Evolutionary conservation across 768 basidiomycete genomes (phyloP).

Genomic region (Leccinum variicolor): DNA sequence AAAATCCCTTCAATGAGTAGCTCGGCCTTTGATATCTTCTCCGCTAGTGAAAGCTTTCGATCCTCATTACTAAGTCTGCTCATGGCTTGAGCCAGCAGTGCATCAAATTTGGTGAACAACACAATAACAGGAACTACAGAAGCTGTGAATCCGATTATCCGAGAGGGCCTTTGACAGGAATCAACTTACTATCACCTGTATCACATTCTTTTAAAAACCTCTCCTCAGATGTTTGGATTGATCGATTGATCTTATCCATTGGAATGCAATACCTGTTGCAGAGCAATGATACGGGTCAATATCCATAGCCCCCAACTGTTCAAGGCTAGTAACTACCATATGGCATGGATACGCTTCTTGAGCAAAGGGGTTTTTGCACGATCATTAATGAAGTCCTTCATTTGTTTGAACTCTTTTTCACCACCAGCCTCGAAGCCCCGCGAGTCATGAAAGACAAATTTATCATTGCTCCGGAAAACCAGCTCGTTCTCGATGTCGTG

Average conservation of each 20-base stretch:
- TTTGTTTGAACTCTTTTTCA: not conserved
- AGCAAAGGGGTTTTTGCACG: not conserved
- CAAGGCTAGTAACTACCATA: not conserved
- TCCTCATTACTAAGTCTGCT: not conserved
- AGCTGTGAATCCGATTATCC: not conserved
- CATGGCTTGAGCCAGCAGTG: not conserved
- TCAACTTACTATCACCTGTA: not conserved
- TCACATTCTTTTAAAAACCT: not conserved
- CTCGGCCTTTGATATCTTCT: not conserved
- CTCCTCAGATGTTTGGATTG: not conserved
- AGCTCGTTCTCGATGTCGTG: not conserved
- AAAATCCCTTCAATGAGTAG: not conserved
- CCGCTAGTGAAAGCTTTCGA: not conserved
- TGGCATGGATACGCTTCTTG: not conserved
- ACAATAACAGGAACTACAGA: not conserved
- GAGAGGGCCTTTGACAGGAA: not conserved
- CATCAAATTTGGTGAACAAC: conserved; percentile 10
- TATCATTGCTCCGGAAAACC: not conserved
- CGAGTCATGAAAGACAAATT: not conserved
- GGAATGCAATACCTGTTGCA: not conserved
- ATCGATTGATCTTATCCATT: not conserved
- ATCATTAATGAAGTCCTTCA: not conserved
- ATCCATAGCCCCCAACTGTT: too few species aligned
- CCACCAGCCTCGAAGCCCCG: not conserved
- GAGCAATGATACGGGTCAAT: not conserved